Base-by-base conservation (phyloP, 495 filamentous ascomycete species). In the Tuber microsphaerosporum region DNA sequence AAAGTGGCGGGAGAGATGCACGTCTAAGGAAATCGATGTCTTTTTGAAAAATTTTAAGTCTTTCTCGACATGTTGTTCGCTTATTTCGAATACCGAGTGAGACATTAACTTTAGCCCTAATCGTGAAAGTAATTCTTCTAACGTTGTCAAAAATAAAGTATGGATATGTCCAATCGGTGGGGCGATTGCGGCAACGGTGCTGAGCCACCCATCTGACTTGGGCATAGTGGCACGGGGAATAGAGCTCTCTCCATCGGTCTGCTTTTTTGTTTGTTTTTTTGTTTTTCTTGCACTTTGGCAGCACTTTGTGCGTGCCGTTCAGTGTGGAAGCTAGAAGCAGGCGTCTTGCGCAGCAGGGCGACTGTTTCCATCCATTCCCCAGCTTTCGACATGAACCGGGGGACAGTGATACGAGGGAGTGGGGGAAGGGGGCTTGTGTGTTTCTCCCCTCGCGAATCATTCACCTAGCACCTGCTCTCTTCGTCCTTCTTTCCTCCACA, bases 141-240 rank as follows among this genome's bases (percentile, higher is more conserved):
- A 61, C 5, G n/a, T 61, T 61, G 56, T 61, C 56, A 61, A 61
- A 61, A 61, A 61, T 61, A 61, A 61, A 56, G n/a, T 14, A 31
- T 61, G n/a, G n/a, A 14, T 26, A 26, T 1, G 0, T 19, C 51
- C n/a, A 26, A 26, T 14, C 22, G 51, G n/a, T 26, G n/a, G 26
- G 51, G 12, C 9, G n/a, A 20, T 61, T 46, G 45, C 45, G n/a
- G 51, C n/a, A 26, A 26, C 26, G 4, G 26, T 16, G 12, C 56
- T 16, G 26, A 31, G 56, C n/a, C n/a, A 31, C 56, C 56, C n/a
- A 61, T 16, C 56, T 16, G 10, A 22, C n/a, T 31, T 31, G n/a
- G 56, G 12, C 56, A 61, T 31, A 61, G 56, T 31, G n/a, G 10
- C 12, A 31, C n/a, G n/a, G n/a, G 56, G 56, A 61, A 61, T 16